Evolutionary conservation across 1,284 basidiomycete genomes (phyloP), one percentile per base, ranked within the genome.

Genomic region (Schizophyllum amplum): DNA sequence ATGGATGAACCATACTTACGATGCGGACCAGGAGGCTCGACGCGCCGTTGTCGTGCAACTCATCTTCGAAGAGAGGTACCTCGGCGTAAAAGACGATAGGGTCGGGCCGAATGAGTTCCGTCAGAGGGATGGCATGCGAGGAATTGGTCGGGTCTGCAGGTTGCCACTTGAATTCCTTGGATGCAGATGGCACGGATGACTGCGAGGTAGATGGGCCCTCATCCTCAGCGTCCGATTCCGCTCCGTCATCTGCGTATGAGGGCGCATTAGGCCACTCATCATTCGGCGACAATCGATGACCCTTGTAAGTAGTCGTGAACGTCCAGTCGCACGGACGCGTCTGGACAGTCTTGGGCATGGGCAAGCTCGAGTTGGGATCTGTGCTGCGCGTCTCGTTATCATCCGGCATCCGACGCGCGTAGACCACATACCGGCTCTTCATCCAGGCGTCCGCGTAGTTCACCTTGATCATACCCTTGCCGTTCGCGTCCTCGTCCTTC

Each of bases 291-390:
- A 55, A 61, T 33, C 64, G 60, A 59, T 87, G 82, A 0, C 96
- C 97, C 0, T 84, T 66, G 67, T 98, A 96, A 0, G 81, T 86
- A 2, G 92, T 92, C 0, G 94, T 97, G 69, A 97, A 99, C 4
- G 97, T 99, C 97, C 97, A 99, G 68, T 99, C 97, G 71, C 93
- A 98, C 1, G 88, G 88, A 64, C 94, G 94, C 2, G 91, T 87
- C 0, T 82, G 74, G 46, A 87, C 82, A 4, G 87, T 89, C 63
- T 79, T 69, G 1, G 90, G 87, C 71, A 94, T 82, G 0, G 87
- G 84, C 2, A 84, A 71, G 51, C 75, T 73, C 6, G 88, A 81
- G 46, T 77, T 75, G 17, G 87, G 79, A 58, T 81, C 81, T 63
- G 83, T 87, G 60, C 86, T 87, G 63, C 59, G n/a, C 15, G 54